Percentiles rank a stretch among this genome's conserved stretches.
Evolutionary conservation across 1,139 yeast genomes (phyloP).

Genomic region (Zygosaccharomyces pseudobailii): DNA sequence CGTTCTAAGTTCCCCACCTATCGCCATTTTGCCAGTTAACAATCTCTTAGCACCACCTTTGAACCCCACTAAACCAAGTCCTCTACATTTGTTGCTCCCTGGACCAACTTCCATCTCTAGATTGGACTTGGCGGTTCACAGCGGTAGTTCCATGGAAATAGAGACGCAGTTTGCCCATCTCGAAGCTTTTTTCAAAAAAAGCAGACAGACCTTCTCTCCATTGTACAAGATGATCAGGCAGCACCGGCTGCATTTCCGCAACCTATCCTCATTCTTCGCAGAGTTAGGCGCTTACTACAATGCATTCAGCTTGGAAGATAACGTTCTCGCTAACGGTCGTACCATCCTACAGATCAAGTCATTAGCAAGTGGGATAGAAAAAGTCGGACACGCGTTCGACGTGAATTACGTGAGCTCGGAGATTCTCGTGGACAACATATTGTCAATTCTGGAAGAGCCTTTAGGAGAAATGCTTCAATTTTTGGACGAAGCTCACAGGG

Average conservation of each 20-base stretch:
- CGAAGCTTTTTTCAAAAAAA: constrained; percentile 51
- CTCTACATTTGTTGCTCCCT: constrained; percentile 64
- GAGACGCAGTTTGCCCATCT: constrained; percentile 47
- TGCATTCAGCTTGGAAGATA: constrained; percentile 67
- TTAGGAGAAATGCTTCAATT: constrained; percentile 79
- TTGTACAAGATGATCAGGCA: constrained; percentile 54
- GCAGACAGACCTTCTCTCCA: constrained; percentile 55
- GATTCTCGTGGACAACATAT: constrained; percentile 58
- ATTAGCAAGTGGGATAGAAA: constrained; percentile 57
- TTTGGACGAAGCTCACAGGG: constrained; percentile 60
- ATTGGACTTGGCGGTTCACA: constrained; percentile 19
- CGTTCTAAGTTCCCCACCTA: constrained; percentile 54
- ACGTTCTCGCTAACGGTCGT: constrained; percentile 26
- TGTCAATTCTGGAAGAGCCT: constrained; percentile 75
- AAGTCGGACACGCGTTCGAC: constrained; percentile 82
- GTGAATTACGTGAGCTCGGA: constrained; percentile 71
- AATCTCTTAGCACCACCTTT: constrained; percentile 53
- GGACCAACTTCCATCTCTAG: constrained; percentile 35
- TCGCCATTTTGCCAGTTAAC: constrained; percentile 48
- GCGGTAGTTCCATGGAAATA: constrained; percentile 9
- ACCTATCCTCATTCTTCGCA: constrained; percentile 40
- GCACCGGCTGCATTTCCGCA: constrained; percentile 42
- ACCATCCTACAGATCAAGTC: constrained; percentile 23
- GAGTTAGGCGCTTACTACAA: constrained; percentile 51
- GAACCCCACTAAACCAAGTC: constrained; percentile 49